These are phyloP conservation scores for Silene coronaria DNA, from an alignment of 179 eudicot species.

Conservation along the genomic window DNA sequence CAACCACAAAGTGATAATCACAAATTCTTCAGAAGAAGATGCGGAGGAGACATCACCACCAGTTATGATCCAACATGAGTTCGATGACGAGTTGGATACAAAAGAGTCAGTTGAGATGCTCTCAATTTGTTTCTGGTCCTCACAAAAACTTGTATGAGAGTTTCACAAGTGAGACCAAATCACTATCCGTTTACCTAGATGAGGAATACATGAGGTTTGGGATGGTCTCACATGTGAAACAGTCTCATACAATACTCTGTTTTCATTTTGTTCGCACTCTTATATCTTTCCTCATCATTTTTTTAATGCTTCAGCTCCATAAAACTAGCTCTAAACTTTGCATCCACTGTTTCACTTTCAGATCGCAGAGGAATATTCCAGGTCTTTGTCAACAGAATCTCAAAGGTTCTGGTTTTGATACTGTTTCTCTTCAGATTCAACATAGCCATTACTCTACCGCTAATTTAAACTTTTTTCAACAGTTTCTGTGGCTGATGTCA, in stretches of 20 bases:
- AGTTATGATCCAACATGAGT: slow-evolving; percentile 4
- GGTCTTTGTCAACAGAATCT: slow-evolving; percentile 18
- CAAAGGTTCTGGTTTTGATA: slow-evolving; percentile 18
- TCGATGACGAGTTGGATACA: slow-evolving; percentile 11
- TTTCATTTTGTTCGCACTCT: background rate
- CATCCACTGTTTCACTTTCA: slow-evolving; percentile 18
- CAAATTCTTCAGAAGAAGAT: slow-evolving; percentile 22
- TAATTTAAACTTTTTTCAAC: slow-evolving; percentile 7
- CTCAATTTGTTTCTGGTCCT: background rate
- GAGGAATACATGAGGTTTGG: background rate
- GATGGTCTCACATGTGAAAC: background rate
- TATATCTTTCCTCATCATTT: background rate
- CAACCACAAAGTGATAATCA: slow-evolving; percentile 21
- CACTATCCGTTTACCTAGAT: background rate
- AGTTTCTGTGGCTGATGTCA: slow-evolving; percentile 19
- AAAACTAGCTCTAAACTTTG: slow-evolving; percentile 1
- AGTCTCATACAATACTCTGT: background rate
- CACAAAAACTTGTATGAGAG: background rate
- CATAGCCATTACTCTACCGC: background rate
- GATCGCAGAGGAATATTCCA: slow-evolving; percentile 17
- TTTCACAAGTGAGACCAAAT: background rate
- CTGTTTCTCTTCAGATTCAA: slow-evolving; percentile 1
- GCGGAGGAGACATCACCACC: slow-evolving; percentile 23
- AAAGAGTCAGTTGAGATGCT: slow-evolving; percentile 36
- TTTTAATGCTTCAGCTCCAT: background rate